Evolutionary conservation across 2,329 filamentous ascomycete genomes (phyloP).

Genomic region (Fusarium sp.): DNA sequence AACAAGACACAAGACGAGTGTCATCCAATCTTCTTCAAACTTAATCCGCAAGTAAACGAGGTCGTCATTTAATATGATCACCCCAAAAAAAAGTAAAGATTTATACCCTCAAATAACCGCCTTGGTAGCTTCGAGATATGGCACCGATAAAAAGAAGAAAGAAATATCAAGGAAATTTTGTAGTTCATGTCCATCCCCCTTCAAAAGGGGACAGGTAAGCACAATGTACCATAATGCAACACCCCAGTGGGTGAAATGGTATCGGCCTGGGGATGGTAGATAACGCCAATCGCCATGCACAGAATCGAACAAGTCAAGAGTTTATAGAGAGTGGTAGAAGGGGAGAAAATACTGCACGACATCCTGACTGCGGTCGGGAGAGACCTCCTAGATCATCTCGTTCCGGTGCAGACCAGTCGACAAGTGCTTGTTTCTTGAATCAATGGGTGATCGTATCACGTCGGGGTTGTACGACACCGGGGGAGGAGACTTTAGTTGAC

Average conservation of each 20-base stretch:
- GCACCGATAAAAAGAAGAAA: slow-evolving; percentile 25
- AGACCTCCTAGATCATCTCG: slow-evolving; percentile 63
- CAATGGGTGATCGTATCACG: slow-evolving; percentile 49
- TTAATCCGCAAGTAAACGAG: slow-evolving; percentile 38
- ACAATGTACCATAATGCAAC: slow-evolving; percentile 24
- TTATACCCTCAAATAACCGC: slow-evolving; percentile 8
- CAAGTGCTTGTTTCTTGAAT: slow-evolving; percentile 52
- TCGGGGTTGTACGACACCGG: slow-evolving; percentile 55
- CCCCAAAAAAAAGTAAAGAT: slow-evolving; percentile 35
- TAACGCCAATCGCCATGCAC: slow-evolving; percentile 57
- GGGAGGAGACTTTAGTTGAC: slow-evolving; percentile 50
- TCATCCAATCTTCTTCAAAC: slow-evolving; percentile 35
- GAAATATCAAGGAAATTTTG: slow-evolving; percentile 1
- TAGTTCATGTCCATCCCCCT: slow-evolving; percentile 15
- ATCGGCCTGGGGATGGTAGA: slow-evolving; percentile 37
- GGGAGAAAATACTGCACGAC: slow-evolving; percentile 20
- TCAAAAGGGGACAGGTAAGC: neutral
- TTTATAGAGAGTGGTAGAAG: slow-evolving; percentile 38
- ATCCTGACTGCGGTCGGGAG: slow-evolving; percentile 10
- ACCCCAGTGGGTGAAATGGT: slow-evolving; percentile 27
- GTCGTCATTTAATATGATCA: slow-evolving; percentile 15
- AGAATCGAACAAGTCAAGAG: slow-evolving; percentile 38
- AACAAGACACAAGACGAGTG: slow-evolving; percentile 18
- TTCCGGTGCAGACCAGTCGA: slow-evolving; percentile 64
- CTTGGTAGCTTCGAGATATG: slow-evolving; percentile 1